Evolutionary conservation across 2,329 filamentous ascomycete species (phyloP).

Genomic region (Pseudogymnoascus sp.): DNA sequence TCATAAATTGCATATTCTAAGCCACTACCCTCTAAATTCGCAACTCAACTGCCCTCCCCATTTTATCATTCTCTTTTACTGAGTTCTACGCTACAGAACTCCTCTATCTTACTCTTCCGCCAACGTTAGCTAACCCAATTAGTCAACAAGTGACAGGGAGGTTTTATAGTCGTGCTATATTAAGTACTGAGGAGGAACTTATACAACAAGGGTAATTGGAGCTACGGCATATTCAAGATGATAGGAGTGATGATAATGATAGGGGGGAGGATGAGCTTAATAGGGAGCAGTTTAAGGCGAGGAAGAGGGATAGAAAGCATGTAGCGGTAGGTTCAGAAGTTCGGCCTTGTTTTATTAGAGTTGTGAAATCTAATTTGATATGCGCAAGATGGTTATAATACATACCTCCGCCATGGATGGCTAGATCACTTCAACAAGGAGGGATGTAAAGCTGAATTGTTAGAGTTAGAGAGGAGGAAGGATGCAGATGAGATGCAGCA

Average conservation of each 20-base stretch:
- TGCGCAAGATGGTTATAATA: background rate
- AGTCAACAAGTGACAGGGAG: background rate
- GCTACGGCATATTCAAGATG: background rate
- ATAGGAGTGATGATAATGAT: too few relatives aligned
- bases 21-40: too few relatives aligned
- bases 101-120: too few relatives aligned
- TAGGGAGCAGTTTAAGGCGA: too few relatives aligned
- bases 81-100: too few relatives aligned
- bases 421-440: background rate
- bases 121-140: background rate
- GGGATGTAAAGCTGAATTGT: background rate
- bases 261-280: too few relatives aligned
- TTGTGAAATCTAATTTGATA: conserved; percentile 1
- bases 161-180: background rate
- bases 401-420: background rate
- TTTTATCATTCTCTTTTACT: too few relatives aligned
- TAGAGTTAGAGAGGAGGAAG: background rate
- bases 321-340: too few relatives aligned
- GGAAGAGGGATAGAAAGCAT: too few relatives aligned
- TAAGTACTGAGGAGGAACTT: background rate
- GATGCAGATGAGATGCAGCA: background rate
- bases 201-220: background rate
- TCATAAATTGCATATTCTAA: too few relatives aligned
- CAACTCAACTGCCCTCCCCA: too few relatives aligned
- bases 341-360: too few relatives aligned